Evolutionary conservation across 1,284 basidiomycete genomes (phyloP), one percentile per base, ranked within the genome.

Genomic region (Ceratobasidium sp.): DNA sequence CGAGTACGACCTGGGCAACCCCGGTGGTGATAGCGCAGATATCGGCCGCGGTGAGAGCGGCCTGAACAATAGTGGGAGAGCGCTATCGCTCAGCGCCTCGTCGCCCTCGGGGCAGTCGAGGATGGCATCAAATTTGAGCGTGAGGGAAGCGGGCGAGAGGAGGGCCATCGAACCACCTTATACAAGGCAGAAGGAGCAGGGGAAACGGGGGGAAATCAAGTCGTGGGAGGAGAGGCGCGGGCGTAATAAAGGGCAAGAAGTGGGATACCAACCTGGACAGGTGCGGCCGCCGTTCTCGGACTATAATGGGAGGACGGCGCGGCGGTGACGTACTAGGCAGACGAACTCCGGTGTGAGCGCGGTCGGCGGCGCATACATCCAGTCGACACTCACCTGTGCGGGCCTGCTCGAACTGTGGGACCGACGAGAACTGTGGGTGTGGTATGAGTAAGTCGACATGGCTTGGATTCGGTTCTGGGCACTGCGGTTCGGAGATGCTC

Each of bases 401-500:
- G 65, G 65, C 39, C 65, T 36, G 21, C 65, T 69, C n/a, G 65
- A 69, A 23, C 65, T 69, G 52, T 69, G 65, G 28, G 65, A 69
- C 21, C 53, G 65, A 39, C 65, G 65, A 28, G 65, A 69, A 32
- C 52, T 69, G 39, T 55, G 52, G 2, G 64, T 67, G 28, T 69
- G 53, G 32, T 69, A 23, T 14, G 65, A 69, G 18, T 58, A 58
- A 26, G 52, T 69, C 36, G 65, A 69, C 65, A 69, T 69, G 1
- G 16, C 41, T n/a, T n/a, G n/a, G n/a, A n/a, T n/a, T n/a, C n/a
- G n/a, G n/a, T n/a, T 14, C 45, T 65, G 30, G 46, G 32, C 48
- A n/a, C n/a, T 26, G 26, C 28, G 46, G 18, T 58, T 57, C 18
- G 46, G 16, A 39, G 50, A 34, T 26, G 48, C 18, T 10, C 30